A percentile compares a stretch with the other conserved stretches of the same genome.
Evolutionary conservation across 352 stramenopile genomes (phyloP).

Genomic region (Hyaloperonospora arabidopsidis): DNA sequence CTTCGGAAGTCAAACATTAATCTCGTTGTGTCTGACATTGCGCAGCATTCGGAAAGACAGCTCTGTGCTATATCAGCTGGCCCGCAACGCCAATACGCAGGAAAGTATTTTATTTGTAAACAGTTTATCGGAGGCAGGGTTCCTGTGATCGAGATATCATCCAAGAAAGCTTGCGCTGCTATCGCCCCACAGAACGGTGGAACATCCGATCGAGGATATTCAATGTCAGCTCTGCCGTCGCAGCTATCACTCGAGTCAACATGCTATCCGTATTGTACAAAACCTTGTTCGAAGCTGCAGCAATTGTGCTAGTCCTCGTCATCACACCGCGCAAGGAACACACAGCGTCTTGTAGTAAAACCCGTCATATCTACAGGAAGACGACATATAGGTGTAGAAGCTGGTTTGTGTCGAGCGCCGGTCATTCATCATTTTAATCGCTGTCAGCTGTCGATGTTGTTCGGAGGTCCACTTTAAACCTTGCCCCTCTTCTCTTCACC

Average conservation of each 20-base stretch:
- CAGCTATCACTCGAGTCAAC: constrained; percentile 7
- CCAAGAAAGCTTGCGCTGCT: not conserved
- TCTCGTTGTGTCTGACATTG: constrained; percentile 9
- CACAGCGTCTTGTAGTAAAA: too few species aligned
- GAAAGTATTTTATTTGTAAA: constrained; percentile 87
- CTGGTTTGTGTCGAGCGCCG: constrained; percentile 1
- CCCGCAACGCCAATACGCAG: constrained; percentile 81
- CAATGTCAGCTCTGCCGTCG: constrained; percentile 12
- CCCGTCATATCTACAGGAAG: too few species aligned
- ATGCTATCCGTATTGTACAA: constrained; percentile 22
- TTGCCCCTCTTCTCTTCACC: constrained; percentile 28
- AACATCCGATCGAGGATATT: constrained; percentile 4
- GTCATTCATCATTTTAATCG: constrained; percentile 10
- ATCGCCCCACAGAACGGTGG: not conserved
- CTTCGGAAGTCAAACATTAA: constrained; percentile 8
- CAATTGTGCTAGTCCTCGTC: not conserved
- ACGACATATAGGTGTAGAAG: too few species aligned
- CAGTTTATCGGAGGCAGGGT: constrained; percentile 80
- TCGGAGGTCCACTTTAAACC: constrained; percentile 9
- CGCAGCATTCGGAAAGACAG: constrained; percentile 76
- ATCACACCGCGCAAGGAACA: too few species aligned
- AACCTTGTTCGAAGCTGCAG: constrained; percentile 23
- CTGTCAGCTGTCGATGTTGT: constrained; percentile 8
- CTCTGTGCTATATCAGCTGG: constrained; percentile 75
- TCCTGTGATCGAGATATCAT: constrained; percentile 34